phyloP scores from a whole-genome alignment of 345 rosid genomes.

The Raphanus sativus region DNA sequence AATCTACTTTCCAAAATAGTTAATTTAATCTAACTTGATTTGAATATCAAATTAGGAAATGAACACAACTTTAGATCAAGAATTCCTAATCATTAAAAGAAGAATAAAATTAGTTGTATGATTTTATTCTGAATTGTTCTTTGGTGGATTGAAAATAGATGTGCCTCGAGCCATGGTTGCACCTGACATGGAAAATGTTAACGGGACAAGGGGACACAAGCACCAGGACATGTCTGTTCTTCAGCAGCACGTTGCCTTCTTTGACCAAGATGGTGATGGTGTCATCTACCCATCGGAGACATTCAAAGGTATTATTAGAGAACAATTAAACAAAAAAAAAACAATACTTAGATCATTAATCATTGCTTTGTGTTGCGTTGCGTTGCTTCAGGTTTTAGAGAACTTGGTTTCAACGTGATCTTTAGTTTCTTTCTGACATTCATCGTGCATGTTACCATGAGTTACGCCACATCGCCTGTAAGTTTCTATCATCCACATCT shows the following conservation, averaged over 20 bases:
- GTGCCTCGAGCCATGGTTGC: constrained; percentile 57
- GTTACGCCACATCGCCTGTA: constrained; percentile 57
- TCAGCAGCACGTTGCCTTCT: constrained; percentile 66
- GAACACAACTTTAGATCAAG: neutral
- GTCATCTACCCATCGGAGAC: constrained; percentile 65
- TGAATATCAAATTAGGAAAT: neutral
- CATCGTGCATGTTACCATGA: constrained; percentile 47
- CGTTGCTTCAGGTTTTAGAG: constrained; percentile 45
- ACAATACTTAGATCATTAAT: neutral
- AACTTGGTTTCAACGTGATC: constrained; percentile 57
- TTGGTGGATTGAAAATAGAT: constrained; percentile 35
- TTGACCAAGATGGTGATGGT: constrained; percentile 58
- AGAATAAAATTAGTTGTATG: neutral
- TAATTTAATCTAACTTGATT: neutral
- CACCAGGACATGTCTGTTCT: constrained; percentile 58
- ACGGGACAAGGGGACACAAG: constrained; percentile 59
- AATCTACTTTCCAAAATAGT: neutral
- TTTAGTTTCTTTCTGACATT: constrained; percentile 43
- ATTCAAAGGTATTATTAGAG: constrained; percentile 38
- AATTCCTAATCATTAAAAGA: too few species aligned
- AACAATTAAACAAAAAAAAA: neutral
- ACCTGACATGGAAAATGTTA: constrained; percentile 54
- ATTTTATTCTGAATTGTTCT: neutral
- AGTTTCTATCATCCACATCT: constrained; percentile 28
- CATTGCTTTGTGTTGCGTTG: neutral